Percentiles rank a stretch among this genome's conserved stretches.
Evolutionary conservation across 164 flowering plant genomes (phyloP).

Genomic region (Santalum album): DNA sequence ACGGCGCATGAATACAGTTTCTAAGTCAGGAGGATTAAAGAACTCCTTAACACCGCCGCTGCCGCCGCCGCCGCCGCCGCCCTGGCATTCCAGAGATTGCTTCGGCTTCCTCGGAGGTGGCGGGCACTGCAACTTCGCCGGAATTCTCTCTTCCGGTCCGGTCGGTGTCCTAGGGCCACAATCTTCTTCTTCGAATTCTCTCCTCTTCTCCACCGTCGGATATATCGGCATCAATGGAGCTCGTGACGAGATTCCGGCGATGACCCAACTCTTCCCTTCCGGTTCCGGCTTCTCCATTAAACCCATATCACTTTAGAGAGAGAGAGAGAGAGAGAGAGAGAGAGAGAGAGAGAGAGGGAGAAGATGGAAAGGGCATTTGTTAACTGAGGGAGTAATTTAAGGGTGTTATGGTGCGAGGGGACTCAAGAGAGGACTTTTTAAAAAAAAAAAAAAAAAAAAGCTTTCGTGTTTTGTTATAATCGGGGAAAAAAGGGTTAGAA

Average conservation of each 20-base stretch:
- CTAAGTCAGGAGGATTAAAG: conserved; percentile 11
- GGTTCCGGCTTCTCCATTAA: conserved; percentile 21
- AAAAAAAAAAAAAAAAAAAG: no score
- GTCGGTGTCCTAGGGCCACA: conserved; percentile 26
- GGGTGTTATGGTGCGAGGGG: conserved; percentile 1
- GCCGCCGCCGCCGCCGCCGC: conserved; percentile 1
- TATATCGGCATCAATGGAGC: conserved; percentile 30
- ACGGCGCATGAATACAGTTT: not conserved
- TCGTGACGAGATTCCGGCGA: conserved; percentile 30
- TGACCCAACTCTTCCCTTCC: conserved; percentile 25
- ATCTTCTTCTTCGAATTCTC: conserved; percentile 5
- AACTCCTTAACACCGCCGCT: conserved; percentile 14
- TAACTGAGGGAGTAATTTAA: not conserved
- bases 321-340: conserved; percentile 1
- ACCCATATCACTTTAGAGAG: no score
- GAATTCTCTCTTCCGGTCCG: conserved; percentile 20
- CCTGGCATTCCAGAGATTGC: conserved; percentile 20
- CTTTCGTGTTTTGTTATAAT: no score
- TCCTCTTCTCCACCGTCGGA: conserved; percentile 9
- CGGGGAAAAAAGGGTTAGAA: no score
- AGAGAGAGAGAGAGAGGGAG: not conserved
- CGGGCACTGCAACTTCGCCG: conserved; percentile 21
- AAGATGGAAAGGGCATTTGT: not conserved
- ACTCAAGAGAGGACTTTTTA: not conserved
- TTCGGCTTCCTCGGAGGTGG: conserved; percentile 42